A percentile compares a stretch with the other conserved stretches of the same genome.
These are phyloP conservation scores for Trichomonascaceae sp. DNA, from an alignment of 1,139 yeast genomes.

Conservation along the genomic window DNA sequence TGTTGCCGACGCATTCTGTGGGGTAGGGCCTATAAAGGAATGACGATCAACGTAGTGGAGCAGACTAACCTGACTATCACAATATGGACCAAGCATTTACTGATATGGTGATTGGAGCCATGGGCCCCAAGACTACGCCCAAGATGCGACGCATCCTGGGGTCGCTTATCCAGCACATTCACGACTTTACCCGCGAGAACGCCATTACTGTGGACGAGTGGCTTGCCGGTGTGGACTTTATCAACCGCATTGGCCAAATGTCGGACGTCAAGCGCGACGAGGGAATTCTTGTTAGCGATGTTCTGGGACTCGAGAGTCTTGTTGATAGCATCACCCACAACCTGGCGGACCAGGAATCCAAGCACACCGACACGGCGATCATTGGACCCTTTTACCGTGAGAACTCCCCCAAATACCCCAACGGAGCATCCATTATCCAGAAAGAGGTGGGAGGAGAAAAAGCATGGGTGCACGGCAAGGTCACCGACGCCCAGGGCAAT, in stretches of 20 bases:
- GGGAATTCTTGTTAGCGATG: slow-evolving; percentile 26
- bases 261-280: slow-evolving; percentile 26
- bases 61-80: background rate
- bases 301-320: slow-evolving; percentile 26
- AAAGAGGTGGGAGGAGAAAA: slow-evolving; percentile 25
- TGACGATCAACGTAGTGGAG: too few species aligned
- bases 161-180: slow-evolving; percentile 27
- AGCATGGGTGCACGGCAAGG: slow-evolving; percentile 20
- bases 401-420: slow-evolving; percentile 20
- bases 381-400: slow-evolving; percentile 25
- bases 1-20: too few species aligned
- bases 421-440: slow-evolving; percentile 23
- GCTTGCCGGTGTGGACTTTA: slow-evolving; percentile 24
- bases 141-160: slow-evolving; percentile 17
- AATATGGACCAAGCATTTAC: slow-evolving; percentile 23
- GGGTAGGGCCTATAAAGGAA: too few species aligned
- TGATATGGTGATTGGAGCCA: slow-evolving; percentile 19
- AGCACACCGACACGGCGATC: slow-evolving; percentile 22
- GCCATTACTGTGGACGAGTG: slow-evolving; percentile 28
- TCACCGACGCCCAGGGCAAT: slow-evolving; percentile 22
- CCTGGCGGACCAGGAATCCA: slow-evolving; percentile 14
- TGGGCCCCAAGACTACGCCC: slow-evolving; percentile 25
- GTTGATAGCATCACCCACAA: slow-evolving; percentile 25
- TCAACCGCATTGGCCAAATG: slow-evolving; percentile 26
- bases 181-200: slow-evolving; percentile 27